Evolutionary conservation across 305 asterid genomes (phyloP).

Genomic region (Fraxinus xanthoxyloides): DNA sequence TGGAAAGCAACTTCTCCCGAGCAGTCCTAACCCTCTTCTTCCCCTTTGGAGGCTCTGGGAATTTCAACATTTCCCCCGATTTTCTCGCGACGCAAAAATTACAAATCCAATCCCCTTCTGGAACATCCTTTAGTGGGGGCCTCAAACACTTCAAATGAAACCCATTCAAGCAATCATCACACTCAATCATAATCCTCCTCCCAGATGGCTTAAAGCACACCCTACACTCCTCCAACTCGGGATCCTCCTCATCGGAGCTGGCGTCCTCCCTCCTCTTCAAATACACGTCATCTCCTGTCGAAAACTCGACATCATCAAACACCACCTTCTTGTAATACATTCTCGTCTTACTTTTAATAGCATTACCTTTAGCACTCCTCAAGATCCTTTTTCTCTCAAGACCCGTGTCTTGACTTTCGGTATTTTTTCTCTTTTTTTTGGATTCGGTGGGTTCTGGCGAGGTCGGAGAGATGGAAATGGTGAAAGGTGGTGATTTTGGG

Average conservation of each 20-base stretch:
- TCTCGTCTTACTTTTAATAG: constrained; percentile 34
- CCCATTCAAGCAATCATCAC: constrained; percentile 94
- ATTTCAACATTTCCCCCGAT: constrained; percentile 43
- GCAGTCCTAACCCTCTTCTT: constrained; percentile 77
- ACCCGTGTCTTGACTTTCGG: constrained; percentile 6
- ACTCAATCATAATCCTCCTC: constrained; percentile 68
- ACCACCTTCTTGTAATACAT: constrained; percentile 66
- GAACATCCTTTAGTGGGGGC: constrained; percentile 78
- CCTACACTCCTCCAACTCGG: constrained; percentile 79
- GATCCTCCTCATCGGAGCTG: constrained; percentile 67
- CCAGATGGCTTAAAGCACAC: constrained; percentile 78
- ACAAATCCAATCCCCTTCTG: constrained; percentile 94
- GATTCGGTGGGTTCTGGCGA: constrained; percentile 54
- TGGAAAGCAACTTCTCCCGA: constrained; percentile 79
- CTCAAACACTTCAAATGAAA: constrained; percentile 82
- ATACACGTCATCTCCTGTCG: constrained; percentile 73
- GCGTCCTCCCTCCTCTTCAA: constrained; percentile 74
- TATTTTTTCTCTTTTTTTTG: constrained; percentile 37
- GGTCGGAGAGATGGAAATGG: constrained; percentile 35
- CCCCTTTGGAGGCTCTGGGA: constrained; percentile 64
- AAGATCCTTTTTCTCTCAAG: constrained; percentile 28
- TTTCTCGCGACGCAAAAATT: constrained; percentile 61
- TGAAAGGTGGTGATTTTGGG: constrained; percentile 24
- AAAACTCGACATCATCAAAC: constrained; percentile 70
- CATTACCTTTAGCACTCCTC: constrained; percentile 26